Percentiles rank a stretch among this genome's conserved stretches.
These are phyloP conservation scores for Eucalyptus erythrocorys DNA, from an alignment of 345 rosid genomes.

Conservation along the genomic window DNA sequence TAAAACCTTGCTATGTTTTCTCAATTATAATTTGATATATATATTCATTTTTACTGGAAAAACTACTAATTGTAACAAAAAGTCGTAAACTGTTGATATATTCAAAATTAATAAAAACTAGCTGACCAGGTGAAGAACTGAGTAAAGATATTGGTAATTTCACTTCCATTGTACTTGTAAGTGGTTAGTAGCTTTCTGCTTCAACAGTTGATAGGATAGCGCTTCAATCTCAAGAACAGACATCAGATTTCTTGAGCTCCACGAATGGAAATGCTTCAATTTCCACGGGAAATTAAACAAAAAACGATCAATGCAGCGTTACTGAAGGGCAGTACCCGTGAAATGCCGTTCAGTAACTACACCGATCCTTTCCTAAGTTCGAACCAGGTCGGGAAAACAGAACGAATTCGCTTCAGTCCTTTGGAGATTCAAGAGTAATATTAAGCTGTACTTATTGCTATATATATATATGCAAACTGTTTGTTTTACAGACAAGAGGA, in stretches of 20 bases:
- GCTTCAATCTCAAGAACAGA: not conserved
- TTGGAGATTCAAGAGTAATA: not conserved
- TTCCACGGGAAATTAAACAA: not conserved
- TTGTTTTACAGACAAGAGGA: constrained; percentile 55
- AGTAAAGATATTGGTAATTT: not conserved
- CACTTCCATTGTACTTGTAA: not conserved
- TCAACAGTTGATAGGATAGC: not conserved
- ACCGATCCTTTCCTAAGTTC: not conserved
- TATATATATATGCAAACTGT: not conserved
- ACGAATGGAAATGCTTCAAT: not conserved
- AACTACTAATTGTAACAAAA: not conserved
- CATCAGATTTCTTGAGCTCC: not conserved
- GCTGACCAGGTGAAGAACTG: not conserved
- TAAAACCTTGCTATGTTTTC: not conserved
- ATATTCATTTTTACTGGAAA: not conserved
- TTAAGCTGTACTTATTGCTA: not conserved
- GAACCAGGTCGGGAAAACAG: not conserved
- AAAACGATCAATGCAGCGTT: not conserved
- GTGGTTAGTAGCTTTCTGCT: not conserved
- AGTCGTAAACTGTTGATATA: not conserved
- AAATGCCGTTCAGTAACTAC: not conserved
- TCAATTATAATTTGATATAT: not conserved
- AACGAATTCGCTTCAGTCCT: not conserved
- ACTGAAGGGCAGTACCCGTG: not conserved
- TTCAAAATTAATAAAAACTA: not conserved